phyloP scores from a whole-genome alignment of 371 early-diverging fungal species.

The Mortierella sp. region DNA sequence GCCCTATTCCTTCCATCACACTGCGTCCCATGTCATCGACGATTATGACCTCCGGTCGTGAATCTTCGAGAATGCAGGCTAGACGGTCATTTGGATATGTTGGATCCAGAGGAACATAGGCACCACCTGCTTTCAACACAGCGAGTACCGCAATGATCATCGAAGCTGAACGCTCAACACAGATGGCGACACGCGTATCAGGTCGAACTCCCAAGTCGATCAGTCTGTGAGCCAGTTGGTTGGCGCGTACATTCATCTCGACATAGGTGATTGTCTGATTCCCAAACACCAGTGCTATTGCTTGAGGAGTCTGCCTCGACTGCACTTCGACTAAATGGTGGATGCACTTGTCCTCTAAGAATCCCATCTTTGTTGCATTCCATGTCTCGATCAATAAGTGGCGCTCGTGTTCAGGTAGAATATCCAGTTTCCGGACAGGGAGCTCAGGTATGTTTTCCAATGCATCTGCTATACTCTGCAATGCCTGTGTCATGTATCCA shows the following conservation, averaged over 20 bases:
- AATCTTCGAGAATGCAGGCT: constrained; percentile 7
- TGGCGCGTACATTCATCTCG: constrained; percentile 4
- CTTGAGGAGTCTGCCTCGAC: constrained; percentile 8
- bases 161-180: constrained; percentile 10
- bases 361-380: constrained; percentile 1
- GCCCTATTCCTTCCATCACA: too few relatives aligned
- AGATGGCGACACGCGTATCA: constrained; percentile 11
- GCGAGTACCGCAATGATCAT: constrained; percentile 6
- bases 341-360: background rate
- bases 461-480: constrained; percentile 10
- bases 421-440: too few relatives aligned
- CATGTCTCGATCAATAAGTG: constrained; percentile 11
- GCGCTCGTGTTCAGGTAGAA: too few relatives aligned
- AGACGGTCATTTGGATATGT: constrained; percentile 12
- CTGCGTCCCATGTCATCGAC: constrained; percentile 2
- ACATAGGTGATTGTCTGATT: constrained; percentile 10
- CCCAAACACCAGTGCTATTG: constrained; percentile 16
- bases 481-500: constrained; percentile 18
- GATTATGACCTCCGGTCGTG: constrained; percentile 2
- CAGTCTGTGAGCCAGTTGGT: constrained; percentile 6
- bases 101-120: constrained; percentile 26
- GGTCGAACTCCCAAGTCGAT: constrained; percentile 6
- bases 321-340: constrained; percentile 15
- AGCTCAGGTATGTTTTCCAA: constrained; percentile 1
- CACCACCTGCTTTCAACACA: constrained; percentile 16